Evolutionary conservation across 2,329 filamentous ascomycete species (phyloP).

Genomic region (Shiraia bambusicola): DNA sequence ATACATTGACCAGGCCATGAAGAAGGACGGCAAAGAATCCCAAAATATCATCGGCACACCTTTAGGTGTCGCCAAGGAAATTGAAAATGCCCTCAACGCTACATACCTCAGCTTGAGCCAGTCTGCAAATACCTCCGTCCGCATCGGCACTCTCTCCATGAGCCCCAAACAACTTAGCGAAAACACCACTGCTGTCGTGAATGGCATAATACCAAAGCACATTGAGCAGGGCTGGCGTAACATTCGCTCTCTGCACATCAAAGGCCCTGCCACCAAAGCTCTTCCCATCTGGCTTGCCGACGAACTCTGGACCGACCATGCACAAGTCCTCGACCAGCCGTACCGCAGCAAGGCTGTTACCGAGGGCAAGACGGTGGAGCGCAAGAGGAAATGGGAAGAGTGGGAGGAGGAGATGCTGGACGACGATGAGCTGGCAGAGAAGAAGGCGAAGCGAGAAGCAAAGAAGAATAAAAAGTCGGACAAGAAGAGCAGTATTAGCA

Average conservation of each 20-base stretch:
- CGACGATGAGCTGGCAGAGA: slow-evolving; percentile 36
- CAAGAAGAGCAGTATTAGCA: slow-evolving; percentile 41
- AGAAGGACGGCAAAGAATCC: slow-evolving; percentile 34
- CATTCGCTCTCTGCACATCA: slow-evolving; percentile 82
- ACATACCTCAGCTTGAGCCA: slow-evolving; percentile 79
- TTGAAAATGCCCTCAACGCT: slow-evolving; percentile 73
- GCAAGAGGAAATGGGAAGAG: slow-evolving; percentile 43
- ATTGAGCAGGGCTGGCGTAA: slow-evolving; percentile 87
- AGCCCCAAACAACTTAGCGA: slow-evolving; percentile 72
- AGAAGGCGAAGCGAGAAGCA: slow-evolving; percentile 46
- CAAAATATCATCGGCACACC: slow-evolving; percentile 56
- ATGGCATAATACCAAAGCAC: slow-evolving; percentile 70
- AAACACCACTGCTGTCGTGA: slow-evolving; percentile 71
- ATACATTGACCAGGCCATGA: slow-evolving; percentile 59
- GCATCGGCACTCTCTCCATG: slow-evolving; percentile 75
- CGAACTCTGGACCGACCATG: slow-evolving; percentile 83
- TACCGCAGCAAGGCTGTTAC: slow-evolving; percentile 30
- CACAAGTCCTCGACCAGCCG: slow-evolving; percentile 65
- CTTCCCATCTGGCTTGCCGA: slow-evolving; percentile 93
- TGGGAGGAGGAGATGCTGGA: slow-evolving; percentile 43
- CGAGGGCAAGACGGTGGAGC: slow-evolving; percentile 31
- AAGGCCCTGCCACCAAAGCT: slow-evolving; percentile 82
- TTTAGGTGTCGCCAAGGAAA: slow-evolving; percentile 72
- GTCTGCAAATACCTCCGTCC: slow-evolving; percentile 76
- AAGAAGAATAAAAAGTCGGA: slow-evolving; percentile 51